These are phyloP conservation scores for Isatis tinctoria DNA, from an alignment of 345 rosid species.

Conservation along the genomic window DNA sequence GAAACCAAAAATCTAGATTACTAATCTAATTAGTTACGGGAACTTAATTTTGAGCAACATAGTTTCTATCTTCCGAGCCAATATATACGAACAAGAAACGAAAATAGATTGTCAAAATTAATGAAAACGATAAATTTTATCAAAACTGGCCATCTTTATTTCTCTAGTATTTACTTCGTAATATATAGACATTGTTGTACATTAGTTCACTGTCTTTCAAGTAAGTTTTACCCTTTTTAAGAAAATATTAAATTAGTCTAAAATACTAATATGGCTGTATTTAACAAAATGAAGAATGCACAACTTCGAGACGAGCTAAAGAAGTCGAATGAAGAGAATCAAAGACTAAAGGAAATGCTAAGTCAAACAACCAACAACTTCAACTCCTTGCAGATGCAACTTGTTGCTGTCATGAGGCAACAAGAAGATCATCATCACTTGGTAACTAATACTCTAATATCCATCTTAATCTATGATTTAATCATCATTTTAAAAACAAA, in stretches of 20 bases:
- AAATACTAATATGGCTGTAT: neutral
- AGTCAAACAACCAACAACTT: conserved; percentile 64
- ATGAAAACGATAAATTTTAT: neutral
- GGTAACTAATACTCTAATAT: conserved; percentile 10
- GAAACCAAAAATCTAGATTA: neutral
- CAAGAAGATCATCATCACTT: conserved; percentile 35
- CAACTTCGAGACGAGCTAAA: conserved; percentile 68
- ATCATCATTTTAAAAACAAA: neutral
- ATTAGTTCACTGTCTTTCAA: neutral
- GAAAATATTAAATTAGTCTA: neutral
- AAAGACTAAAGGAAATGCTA: conserved; percentile 66
- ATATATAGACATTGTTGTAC: neutral
- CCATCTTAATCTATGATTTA: neutral
- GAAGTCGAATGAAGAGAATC: conserved; percentile 63
- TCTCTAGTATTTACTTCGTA: neutral
- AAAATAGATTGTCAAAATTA: neutral
- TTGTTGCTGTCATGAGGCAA: conserved; percentile 58
- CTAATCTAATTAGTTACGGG: neutral
- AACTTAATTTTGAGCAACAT: neutral
- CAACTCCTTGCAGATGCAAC: conserved; percentile 63
- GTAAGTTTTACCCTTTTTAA: neutral
- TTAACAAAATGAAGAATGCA: conserved; percentile 29
- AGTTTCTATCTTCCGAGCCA: neutral
- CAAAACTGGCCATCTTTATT: neutral
- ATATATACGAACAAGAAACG: neutral